Conservation (phyloP, 2,329 filamentous ascomycete genomes). For the Beauveria pseudobassiana region DNA sequence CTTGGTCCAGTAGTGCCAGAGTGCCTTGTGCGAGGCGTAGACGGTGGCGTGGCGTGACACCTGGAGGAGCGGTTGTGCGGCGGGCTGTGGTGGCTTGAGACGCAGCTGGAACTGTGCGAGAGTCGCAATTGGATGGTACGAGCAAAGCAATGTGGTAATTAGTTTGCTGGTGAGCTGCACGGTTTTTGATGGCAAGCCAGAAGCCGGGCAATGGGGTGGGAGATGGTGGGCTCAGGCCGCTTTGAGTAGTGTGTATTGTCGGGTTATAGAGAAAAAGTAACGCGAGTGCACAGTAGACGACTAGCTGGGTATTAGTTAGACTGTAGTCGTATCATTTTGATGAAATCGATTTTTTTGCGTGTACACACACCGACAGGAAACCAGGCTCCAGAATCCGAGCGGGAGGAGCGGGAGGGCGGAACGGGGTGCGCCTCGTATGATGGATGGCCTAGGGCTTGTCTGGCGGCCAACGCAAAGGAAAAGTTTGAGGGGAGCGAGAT, state of each 20-base stretch:
- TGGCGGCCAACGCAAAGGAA: background rate
- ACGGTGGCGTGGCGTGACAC: conserved; percentile 1
- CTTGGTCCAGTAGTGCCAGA: too few relatives aligned
- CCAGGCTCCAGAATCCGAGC: background rate
- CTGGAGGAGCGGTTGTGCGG: background rate
- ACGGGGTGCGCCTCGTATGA: background rate
- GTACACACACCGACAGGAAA: background rate
- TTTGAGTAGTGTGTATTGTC: background rate
- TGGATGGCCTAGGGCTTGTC: background rate
- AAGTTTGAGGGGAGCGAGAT: background rate
- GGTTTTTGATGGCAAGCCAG: background rate
- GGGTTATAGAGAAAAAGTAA: background rate
- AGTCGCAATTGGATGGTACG: background rate
- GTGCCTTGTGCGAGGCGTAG: background rate
- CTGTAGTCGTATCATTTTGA: background rate
- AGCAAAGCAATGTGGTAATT: background rate
- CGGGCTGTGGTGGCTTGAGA: background rate
- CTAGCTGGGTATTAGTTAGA: background rate
- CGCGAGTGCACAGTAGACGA: background rate
- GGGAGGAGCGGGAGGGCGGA: background rate
- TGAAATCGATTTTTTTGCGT: background rate
- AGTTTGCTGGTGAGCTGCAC: background rate
- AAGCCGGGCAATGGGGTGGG: background rate
- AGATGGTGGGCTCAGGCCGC: conserved; percentile 1
- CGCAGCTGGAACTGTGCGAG: background rate